These are phyloP conservation scores for Scleroderma citrinum DNA, from an alignment of 768 basidiomycete species.

Conservation along the genomic window DNA sequence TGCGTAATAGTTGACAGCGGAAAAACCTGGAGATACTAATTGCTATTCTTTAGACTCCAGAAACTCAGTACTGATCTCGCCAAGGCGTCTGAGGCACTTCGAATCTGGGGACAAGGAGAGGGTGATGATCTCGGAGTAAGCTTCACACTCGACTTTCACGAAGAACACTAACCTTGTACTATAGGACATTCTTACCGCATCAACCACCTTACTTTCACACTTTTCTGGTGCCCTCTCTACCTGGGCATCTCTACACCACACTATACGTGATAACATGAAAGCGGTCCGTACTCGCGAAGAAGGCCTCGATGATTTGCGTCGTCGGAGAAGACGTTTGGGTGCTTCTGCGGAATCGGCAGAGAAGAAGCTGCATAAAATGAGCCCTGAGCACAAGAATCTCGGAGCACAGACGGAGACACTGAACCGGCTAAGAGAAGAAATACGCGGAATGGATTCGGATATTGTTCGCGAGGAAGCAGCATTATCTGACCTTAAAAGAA, in stretches of 20 bases:
- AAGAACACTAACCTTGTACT: background rate
- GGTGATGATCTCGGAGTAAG: conserved; percentile 78
- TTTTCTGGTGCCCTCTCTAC: conserved; percentile 61
- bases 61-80: conserved; percentile 58
- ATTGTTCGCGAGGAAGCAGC: conserved; percentile 79
- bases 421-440: conserved; percentile 68
- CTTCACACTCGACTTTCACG: background rate
- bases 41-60: conserved; percentile 42
- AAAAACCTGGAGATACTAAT: background rate
- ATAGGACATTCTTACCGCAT: conserved; percentile 77
- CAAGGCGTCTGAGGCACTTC: conserved; percentile 68
- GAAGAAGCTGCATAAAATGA: conserved; percentile 87
- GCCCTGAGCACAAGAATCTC: conserved; percentile 81
- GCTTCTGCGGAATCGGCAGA: conserved; percentile 79
- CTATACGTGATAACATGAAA: conserved; percentile 66
- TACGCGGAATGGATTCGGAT: conserved; percentile 69
- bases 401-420: conserved; percentile 65
- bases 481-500: conserved; percentile 79
- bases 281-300: conserved; percentile 81
- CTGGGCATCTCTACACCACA: conserved; percentile 66
- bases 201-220: conserved; percentile 58
- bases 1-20: conserved; percentile 32
- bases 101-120: conserved; percentile 70
- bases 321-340: conserved; percentile 58
- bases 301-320: conserved; percentile 67